Conservation (phyloP, 1,284 basidiomycete species). For the Entoloma clypeatum region DNA sequence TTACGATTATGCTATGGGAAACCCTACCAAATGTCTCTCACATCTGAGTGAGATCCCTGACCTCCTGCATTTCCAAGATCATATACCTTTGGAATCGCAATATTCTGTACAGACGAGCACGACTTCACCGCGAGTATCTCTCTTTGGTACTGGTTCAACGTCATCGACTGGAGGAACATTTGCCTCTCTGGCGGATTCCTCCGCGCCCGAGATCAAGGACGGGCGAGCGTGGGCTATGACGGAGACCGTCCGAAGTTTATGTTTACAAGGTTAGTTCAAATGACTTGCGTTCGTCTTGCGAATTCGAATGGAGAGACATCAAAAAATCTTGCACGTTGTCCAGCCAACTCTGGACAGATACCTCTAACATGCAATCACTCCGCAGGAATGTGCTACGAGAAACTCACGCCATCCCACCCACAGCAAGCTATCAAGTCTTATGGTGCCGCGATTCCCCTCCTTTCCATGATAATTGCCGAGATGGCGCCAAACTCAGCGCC, state of each 20-base stretch:
- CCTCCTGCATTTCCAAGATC: slow-evolving; percentile 45
- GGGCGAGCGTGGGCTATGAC: slow-evolving; percentile 62
- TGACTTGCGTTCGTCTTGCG: not conserved
- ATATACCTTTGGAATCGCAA: slow-evolving; percentile 42
- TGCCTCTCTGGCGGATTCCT: slow-evolving; percentile 35
- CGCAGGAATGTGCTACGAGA: slow-evolving; percentile 47
- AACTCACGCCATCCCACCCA: slow-evolving; percentile 43
- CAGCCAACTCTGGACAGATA: too few relatives aligned
- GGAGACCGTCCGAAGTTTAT: slow-evolving; percentile 62
- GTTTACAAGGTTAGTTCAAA: slow-evolving; percentile 55
- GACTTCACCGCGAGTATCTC: slow-evolving; percentile 29
- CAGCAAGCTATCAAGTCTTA: slow-evolving; percentile 53
- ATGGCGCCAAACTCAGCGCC: slow-evolving; percentile 35
- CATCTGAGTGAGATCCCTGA: slow-evolving; percentile 56
- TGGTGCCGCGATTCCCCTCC: slow-evolving; percentile 48
- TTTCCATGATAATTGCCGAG: slow-evolving; percentile 47
- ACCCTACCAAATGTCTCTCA: slow-evolving; percentile 58
- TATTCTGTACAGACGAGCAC: slow-evolving; percentile 41
- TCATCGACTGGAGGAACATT: slow-evolving; percentile 48
- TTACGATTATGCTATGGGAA: slow-evolving; percentile 71
- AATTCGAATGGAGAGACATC: too few relatives aligned
- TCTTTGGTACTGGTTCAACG: slow-evolving; percentile 36
- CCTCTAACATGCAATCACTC: not conserved
- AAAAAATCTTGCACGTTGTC: too few relatives aligned
- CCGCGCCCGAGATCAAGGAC: slow-evolving; percentile 52